A percentile compares a stretch with the other conserved stretches of the same genome.
Conservation (phyloP, 345 rosid genomes). For the Luvunga scandens region DNA sequence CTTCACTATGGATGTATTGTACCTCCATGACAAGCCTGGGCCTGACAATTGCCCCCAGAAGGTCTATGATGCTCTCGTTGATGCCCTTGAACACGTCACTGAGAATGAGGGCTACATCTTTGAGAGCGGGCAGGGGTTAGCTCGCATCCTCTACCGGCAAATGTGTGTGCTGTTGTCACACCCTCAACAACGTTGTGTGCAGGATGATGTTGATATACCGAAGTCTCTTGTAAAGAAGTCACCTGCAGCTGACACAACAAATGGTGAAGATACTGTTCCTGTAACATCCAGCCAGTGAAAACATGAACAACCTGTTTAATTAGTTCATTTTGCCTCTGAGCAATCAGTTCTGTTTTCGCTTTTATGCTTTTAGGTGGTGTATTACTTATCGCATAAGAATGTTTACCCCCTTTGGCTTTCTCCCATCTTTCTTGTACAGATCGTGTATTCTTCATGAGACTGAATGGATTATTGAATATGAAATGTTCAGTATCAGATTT, state of each 20-base stretch:
- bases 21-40: conserved; percentile 88
- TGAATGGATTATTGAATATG: background rate
- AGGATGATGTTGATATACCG: conserved; percentile 75
- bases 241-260: conserved; percentile 42
- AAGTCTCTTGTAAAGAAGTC: conserved; percentile 66
- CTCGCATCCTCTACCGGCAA: conserved; percentile 60
- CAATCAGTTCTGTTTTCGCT: background rate
- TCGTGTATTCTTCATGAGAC: background rate
- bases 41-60: conserved; percentile 89
- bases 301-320: background rate
- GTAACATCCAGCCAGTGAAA: conserved; percentile 48
- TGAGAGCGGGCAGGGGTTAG: conserved; percentile 78
- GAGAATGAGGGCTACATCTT: conserved; percentile 83
- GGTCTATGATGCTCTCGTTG: conserved; percentile 74
- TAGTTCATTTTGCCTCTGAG: background rate
- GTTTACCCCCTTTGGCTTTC: background rate
- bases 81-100: conserved; percentile 71
- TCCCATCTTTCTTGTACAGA: background rate
- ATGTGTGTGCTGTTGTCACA: conserved; percentile 69
- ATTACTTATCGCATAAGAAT: background rate
- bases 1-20: conserved; percentile 89
- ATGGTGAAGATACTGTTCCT: conserved; percentile 42
- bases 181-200: conserved; percentile 85
- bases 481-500: background rate
- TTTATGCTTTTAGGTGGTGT: background rate